A percentile compares a stretch with the other conserved stretches of the same genome.
Conservation (phyloP, 2,329 filamentous ascomycete species). For the Penicillium sp. region DNA sequence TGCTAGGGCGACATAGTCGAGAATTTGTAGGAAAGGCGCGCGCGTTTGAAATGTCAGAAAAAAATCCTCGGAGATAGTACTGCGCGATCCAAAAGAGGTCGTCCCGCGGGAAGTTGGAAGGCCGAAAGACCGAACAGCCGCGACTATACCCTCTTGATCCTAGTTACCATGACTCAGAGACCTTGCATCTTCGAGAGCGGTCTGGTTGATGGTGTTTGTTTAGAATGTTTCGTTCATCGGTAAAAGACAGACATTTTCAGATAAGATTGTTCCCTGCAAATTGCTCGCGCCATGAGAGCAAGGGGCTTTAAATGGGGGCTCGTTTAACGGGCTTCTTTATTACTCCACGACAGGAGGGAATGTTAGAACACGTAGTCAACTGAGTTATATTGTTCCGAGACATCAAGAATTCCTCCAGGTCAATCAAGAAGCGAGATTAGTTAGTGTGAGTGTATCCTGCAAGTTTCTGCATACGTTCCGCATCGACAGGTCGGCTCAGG, state of each 20-base stretch:
- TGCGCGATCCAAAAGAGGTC: background rate
- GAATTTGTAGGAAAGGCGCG: background rate
- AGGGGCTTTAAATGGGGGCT: background rate
- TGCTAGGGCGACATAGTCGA: background rate
- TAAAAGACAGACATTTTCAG: background rate
- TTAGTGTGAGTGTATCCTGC: background rate
- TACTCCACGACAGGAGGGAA: background rate
- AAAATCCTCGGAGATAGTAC: constrained; percentile 1
- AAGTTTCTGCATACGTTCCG: background rate
- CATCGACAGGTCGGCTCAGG: background rate
- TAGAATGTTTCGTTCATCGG: background rate
- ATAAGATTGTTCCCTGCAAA: background rate
- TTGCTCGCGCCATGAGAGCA: background rate
- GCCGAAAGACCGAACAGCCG: constrained; percentile 3
- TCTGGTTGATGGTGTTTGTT: background rate
- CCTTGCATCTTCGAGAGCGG: background rate
- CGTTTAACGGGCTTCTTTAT: background rate
- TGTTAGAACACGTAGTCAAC: background rate
- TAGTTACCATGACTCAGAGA: background rate
- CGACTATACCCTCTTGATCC: background rate
- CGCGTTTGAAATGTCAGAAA: background rate
- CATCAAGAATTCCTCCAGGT: too few species aligned
- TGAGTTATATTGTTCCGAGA: background rate
- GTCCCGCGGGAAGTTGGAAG: background rate
- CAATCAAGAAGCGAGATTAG: background rate